phyloP scores from a whole-genome alignment of 768 basidiomycete species.

The Agrocybe pediades region DNA sequence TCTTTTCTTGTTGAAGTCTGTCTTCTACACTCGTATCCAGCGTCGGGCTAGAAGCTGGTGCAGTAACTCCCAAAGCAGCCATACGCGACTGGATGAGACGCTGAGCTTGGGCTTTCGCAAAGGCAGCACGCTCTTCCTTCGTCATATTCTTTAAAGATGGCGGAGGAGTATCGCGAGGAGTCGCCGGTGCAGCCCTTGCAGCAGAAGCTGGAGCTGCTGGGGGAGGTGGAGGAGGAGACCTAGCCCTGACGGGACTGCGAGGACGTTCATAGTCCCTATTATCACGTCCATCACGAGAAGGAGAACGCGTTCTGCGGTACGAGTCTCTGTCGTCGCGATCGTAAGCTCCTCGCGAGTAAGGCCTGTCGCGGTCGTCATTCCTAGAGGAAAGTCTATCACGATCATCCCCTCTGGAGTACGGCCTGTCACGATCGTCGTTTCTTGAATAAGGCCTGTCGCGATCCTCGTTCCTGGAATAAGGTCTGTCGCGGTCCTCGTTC shows the following conservation, averaged over 20 bases:
- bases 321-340: slow-evolving; percentile 36
- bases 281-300: slow-evolving; percentile 26
- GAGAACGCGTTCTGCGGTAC: slow-evolving; percentile 10
- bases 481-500: slow-evolving; percentile 28
- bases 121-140: slow-evolving; percentile 78
- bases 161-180: slow-evolving; percentile 61
- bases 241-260: slow-evolving; percentile 49
- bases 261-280: slow-evolving; percentile 46
- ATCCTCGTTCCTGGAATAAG: slow-evolving; percentile 20
- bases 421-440: slow-evolving; percentile 22
- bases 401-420: slow-evolving; percentile 33
- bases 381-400: slow-evolving; percentile 59
- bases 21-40: slow-evolving; percentile 86
- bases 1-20: slow-evolving; percentile 81
- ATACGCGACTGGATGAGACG: slow-evolving; percentile 83
- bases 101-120: slow-evolving; percentile 77
- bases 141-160: slow-evolving; percentile 79
- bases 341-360: slow-evolving; percentile 27
- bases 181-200: slow-evolving; percentile 45
- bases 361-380: slow-evolving; percentile 33
- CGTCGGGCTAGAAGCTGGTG: slow-evolving; percentile 42
- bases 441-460: slow-evolving; percentile 12
- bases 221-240: slow-evolving; percentile 55
- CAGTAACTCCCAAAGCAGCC: slow-evolving; percentile 76
- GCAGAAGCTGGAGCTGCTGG: slow-evolving; percentile 46